Evolutionary conservation across 768 basidiomycete genomes (phyloP).

Genomic region (Sarcodon aspratus): DNA sequence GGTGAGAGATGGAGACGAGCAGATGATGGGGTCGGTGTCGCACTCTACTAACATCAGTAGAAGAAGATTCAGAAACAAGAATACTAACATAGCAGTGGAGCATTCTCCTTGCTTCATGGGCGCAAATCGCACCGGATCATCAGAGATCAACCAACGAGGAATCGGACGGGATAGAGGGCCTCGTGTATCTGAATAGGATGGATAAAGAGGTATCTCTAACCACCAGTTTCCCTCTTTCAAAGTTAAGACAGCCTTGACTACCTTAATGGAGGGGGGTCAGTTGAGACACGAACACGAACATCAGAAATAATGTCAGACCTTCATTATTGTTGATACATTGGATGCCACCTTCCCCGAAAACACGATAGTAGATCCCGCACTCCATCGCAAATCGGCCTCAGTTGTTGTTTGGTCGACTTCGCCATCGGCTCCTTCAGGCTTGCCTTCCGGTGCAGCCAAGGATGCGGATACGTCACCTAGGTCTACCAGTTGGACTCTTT

Average conservation of each 20-base stretch:
- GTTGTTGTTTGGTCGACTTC: slow-evolving; percentile 7
- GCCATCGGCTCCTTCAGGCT: slow-evolving; percentile 9
- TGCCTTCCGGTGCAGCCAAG: slow-evolving; percentile 3
- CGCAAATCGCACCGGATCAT: slow-evolving; percentile 41
- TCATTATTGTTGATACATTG: slow-evolving; percentile 34
- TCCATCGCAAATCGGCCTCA: slow-evolving; percentile 46
- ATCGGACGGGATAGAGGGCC: slow-evolving; percentile 16
- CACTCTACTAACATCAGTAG: slow-evolving; percentile 29
- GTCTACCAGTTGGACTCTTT: slow-evolving; percentile 28
- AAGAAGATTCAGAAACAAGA: slow-evolving; percentile 1
- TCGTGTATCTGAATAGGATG: slow-evolving; percentile 17
- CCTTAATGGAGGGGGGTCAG: slow-evolving; percentile 6
- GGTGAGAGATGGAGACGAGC: slow-evolving; percentile 41
- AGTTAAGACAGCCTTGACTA: slow-evolving; percentile 36
- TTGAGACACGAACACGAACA: slow-evolving; percentile 2
- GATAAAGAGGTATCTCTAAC: slow-evolving; percentile 43
- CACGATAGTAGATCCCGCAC: slow-evolving; percentile 36
- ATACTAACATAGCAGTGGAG: slow-evolving; percentile 37
- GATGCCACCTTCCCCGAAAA: slow-evolving; percentile 51
- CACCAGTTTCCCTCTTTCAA: slow-evolving; percentile 56
- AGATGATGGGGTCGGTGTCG: slow-evolving; percentile 53
- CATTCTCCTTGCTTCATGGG: slow-evolving; percentile 35
- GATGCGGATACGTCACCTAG: slow-evolving; percentile 27
- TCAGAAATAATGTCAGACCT: slow-evolving; percentile 24
- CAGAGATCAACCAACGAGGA: slow-evolving; percentile 46